Percentiles rank a stretch among this genome's conserved stretches.
Evolutionary conservation across 208 protist genomes (phyloP).

Genomic region (Crithidia mellificae): DNA sequence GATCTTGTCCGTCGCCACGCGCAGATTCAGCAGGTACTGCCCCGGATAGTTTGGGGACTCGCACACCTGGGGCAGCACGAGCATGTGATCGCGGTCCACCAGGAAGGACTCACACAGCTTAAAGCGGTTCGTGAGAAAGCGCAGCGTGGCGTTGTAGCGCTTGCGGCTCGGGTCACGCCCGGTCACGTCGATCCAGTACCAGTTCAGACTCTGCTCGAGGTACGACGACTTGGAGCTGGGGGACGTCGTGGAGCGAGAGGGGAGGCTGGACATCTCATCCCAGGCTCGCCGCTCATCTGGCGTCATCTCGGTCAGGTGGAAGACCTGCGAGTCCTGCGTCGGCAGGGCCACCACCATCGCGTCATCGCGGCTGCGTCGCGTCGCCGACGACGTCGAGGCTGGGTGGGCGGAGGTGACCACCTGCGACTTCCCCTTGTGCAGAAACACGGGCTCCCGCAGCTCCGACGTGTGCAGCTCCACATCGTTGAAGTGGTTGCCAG

Average conservation of each 20-base stretch:
- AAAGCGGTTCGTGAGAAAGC: constrained; percentile 65
- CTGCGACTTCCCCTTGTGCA: constrained; percentile 48
- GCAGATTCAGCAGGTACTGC: constrained; percentile 83
- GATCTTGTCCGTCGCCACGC: constrained; percentile 78
- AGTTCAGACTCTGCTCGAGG: constrained; percentile 85
- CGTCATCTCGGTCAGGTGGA: constrained; percentile 22
- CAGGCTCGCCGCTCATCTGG: constrained; percentile 35
- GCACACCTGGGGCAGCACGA: constrained; percentile 78
- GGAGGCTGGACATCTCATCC: constrained; percentile 32
- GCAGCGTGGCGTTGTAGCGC: constrained; percentile 69
- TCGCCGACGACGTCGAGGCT: not conserved
- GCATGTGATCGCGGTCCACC: constrained; percentile 73
- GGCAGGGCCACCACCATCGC: constrained; percentile 2
- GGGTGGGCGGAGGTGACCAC: constrained; percentile 1
- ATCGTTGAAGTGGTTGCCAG: constrained; percentile 51
- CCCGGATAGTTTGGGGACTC: constrained; percentile 67
- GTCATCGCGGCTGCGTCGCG: not conserved
- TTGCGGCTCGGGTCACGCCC: constrained; percentile 58
- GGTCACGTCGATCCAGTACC: constrained; percentile 87
- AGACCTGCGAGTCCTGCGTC: constrained; percentile 20
- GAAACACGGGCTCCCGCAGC: constrained; percentile 58
- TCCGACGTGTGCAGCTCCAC: constrained; percentile 67
- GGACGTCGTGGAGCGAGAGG: constrained; percentile 14
- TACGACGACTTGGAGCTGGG: constrained; percentile 44
- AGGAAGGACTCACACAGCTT: constrained; percentile 82